Evolutionary conservation across 176 grass and related monocot genomes (phyloP), one percentile per base, ranked within the genome.

Genomic region (Typha latifolia): DNA sequence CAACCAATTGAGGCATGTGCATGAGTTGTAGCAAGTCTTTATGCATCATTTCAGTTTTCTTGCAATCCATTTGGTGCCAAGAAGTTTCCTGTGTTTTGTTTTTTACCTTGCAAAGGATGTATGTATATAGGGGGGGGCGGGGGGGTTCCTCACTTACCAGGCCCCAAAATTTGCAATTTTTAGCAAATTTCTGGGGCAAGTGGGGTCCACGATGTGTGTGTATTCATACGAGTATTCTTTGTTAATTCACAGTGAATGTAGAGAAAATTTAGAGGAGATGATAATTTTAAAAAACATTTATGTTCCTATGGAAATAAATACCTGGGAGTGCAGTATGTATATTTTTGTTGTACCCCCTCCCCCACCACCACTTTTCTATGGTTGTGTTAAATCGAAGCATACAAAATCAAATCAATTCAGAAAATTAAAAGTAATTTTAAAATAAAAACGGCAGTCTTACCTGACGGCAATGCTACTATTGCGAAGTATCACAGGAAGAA

Each of bases 121-220:
- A 52, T 82, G 88, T 29, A 29, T 29, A 29, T 29, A 91, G 91
- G 83, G 77, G 53, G 3, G 80, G 62, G n/a, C n/a, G n/a, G n/a
- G 24, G 24, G 24, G 27, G 67, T 64, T 69, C 53, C 66, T 84
- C 72, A 69, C 68, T 62, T 73, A 23, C 47, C 82, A 63, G 72
- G 78, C 15, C 63, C 59, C 68, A 75, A 67, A 80, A 76, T 29
- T 29, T 29, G 18, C 51, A n/a, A 55, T 55, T 55, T 77, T 88
- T 96, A 86, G 84, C 74, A 85, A 83, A 85, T 77, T 76, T 32
- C 34, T 84, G 74, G 82, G 53, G 82, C 1, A 29, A 29, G 27
- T 3, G 27, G 27, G 27, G 27, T n/a, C 51, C 51, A 14, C 51
- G 13, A 53, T 53, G 14, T 15, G 14, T 53, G 13, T 4, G 49